These are phyloP conservation scores for Rhodomyrtus tomentosa DNA, from an alignment of 345 rosid species.

Conservation along the genomic window DNA sequence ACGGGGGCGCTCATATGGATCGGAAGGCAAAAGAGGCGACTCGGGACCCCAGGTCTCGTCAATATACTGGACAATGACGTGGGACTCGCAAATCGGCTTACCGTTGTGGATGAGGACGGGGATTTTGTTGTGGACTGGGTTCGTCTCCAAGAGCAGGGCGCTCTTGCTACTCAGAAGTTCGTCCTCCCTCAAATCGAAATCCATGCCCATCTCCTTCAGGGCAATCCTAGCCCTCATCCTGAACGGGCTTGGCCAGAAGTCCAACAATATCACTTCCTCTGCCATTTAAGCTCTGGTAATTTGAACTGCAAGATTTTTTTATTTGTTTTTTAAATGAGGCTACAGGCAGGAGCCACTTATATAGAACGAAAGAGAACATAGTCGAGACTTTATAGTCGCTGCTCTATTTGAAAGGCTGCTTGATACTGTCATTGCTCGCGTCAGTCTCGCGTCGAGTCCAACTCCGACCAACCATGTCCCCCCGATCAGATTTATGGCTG, in stretches of 20 bases:
- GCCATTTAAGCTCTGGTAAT: neutral
- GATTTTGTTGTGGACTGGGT: neutral
- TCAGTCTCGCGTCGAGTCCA: no score
- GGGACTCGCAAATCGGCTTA: neutral
- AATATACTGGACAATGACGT: neutral
- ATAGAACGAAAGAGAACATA: no score
- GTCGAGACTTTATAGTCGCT: no score
- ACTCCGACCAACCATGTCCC: no score
- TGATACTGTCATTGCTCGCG: no score
- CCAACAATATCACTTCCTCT: neutral
- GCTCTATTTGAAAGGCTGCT: neutral
- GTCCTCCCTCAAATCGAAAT: neutral
- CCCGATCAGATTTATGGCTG: no score
- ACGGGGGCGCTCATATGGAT: neutral
- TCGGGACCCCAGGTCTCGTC: neutral
- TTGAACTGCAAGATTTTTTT: no score
- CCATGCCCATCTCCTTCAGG: neutral
- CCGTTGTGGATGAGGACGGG: neutral
- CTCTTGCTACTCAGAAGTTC: neutral
- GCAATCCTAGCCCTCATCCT: no score
- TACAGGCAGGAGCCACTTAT: no score
- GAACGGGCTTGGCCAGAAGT: neutral
- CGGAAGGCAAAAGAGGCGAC: neutral
- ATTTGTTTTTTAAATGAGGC: no score
- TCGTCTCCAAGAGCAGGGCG: neutral